Percentiles rank a stretch among this genome's conserved stretches.
phyloP scores from a whole-genome alignment of 192 early-diverging fungal genomes.

The Backusella tarrabulga region DNA sequence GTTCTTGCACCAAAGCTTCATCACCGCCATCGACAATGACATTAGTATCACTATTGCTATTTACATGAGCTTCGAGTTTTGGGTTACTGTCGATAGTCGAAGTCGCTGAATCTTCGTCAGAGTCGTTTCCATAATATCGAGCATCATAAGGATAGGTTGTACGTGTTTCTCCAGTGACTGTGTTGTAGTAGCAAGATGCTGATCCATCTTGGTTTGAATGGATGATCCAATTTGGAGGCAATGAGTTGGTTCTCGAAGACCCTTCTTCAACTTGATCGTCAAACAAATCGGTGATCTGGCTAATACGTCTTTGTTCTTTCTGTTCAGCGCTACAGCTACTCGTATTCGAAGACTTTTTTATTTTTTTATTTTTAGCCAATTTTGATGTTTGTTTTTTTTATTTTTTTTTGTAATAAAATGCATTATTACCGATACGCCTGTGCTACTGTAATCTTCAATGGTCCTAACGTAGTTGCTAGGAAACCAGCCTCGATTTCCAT shows the following conservation, averaged over 20 bases:
- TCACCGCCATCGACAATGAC: not conserved
- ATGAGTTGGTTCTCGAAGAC: not conserved
- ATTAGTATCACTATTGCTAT: not conserved
- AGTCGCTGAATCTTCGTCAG: not conserved
- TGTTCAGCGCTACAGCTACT: not conserved
- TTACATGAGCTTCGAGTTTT: not conserved
- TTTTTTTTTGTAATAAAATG: not conserved
- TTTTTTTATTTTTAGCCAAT: not conserved
- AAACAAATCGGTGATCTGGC: not conserved
- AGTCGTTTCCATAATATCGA: not conserved
- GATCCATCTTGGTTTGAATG: slow-evolving; percentile 29
- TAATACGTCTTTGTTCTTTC: not conserved
- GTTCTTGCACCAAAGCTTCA: not conserved
- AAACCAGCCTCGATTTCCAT: slow-evolving; percentile 84
- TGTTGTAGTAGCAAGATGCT: slow-evolving; percentile 33
- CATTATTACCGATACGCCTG: not conserved
- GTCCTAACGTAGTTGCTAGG: slow-evolving; percentile 82
- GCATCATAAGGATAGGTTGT: slow-evolving; percentile 14
- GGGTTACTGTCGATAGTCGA: slow-evolving; percentile 5
- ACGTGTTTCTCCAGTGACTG: slow-evolving; percentile 29
- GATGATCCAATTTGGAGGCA: slow-evolving; percentile 17
- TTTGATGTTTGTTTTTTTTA: not conserved
- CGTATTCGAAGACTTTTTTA: not conserved
- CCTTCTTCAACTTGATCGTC: not conserved
- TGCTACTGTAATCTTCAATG: slow-evolving; percentile 35